These are phyloP conservation scores for Hemileccinum rubropunctum DNA, from an alignment of 768 basidiomycete genomes.

Conservation along the genomic window DNA sequence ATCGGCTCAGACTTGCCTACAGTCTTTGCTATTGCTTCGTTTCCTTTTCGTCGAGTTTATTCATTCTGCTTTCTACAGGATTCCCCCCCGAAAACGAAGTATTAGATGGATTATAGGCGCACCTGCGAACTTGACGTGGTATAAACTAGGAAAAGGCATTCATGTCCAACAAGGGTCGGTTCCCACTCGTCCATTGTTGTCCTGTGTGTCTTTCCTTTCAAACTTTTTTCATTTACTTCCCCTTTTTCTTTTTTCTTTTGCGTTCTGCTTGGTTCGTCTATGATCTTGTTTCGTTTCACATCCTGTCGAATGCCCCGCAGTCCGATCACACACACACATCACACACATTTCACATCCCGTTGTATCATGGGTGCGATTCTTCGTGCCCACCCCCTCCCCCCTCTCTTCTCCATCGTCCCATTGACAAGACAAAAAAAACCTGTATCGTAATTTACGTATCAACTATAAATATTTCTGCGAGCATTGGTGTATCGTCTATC, in stretches of 20 bases:
- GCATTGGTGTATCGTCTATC: no score
- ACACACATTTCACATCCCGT: constrained; percentile 1
- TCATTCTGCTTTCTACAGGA: constrained; percentile 33
- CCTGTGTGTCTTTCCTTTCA: constrained; percentile 1
- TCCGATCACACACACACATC: neutral
- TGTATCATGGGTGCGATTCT: constrained; percentile 16
- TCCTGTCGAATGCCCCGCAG: neutral
- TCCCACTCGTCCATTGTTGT: neutral
- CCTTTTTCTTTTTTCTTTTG: neutral
- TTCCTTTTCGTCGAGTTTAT: constrained; percentile 28
- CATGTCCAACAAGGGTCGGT: neutral
- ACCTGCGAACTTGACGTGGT: constrained; percentile 10
- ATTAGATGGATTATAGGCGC: constrained; percentile 16
- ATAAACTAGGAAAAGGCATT: constrained; percentile 9
- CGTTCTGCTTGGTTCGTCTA: constrained; percentile 21
- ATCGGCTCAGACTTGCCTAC: constrained; percentile 10
- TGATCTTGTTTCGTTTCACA: constrained; percentile 10
- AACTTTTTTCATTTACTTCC: neutral
- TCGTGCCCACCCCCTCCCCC: neutral
- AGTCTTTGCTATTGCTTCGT: constrained; percentile 15
- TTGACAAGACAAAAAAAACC: constrained; percentile 12
- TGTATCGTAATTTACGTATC: constrained; percentile 34
- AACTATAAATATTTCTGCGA: constrained; percentile 29
- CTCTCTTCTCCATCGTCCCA: neutral
- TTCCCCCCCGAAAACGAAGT: constrained; percentile 18